Conservation (phyloP, 2,329 filamentous ascomycete genomes). For the Helotiales sp. region DNA sequence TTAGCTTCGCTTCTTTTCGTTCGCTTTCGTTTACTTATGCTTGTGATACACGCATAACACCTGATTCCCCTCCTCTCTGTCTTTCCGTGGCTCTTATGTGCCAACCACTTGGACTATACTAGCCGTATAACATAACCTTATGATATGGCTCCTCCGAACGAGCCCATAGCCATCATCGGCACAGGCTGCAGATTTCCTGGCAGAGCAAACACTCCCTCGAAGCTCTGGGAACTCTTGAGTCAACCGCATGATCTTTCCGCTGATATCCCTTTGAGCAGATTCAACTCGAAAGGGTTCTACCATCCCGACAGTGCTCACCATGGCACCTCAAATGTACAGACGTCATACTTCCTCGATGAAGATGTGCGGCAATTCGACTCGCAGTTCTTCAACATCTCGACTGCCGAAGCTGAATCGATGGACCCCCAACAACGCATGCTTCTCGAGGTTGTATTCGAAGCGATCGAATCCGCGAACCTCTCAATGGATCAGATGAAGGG, state of each 20-base stretch:
- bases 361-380: conserved; percentile 14
- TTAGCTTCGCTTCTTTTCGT: too few species aligned
- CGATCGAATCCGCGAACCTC: conserved; percentile 30
- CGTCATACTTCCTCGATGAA: conserved; percentile 13
- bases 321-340: conserved; percentile 14
- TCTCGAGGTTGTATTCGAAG: conserved; percentile 32
- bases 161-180: conserved; percentile 16
- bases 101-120: neutral
- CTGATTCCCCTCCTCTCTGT: too few species aligned
- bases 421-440: conserved; percentile 34
- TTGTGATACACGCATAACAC: too few species aligned
- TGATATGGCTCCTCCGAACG: neutral
- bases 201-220: conserved; percentile 19
- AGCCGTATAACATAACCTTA: neutral
- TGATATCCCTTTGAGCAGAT: conserved; percentile 34
- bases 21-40: too few species aligned
- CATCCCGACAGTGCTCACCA: conserved; percentile 42
- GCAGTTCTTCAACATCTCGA: conserved; percentile 13
- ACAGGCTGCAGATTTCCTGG: conserved; percentile 13
- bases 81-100: neutral
- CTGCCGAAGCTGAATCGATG: conserved; percentile 30
- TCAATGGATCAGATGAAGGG: conserved; percentile 25
- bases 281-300: conserved; percentile 53
- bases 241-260: conserved; percentile 25
- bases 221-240: conserved; percentile 37